A percentile compares a stretch with the other conserved stretches of the same genome.
These are phyloP conservation scores for Agarophyton chilense DNA, from an alignment of 23 red algal genomes.

Conservation along the genomic window DNA sequence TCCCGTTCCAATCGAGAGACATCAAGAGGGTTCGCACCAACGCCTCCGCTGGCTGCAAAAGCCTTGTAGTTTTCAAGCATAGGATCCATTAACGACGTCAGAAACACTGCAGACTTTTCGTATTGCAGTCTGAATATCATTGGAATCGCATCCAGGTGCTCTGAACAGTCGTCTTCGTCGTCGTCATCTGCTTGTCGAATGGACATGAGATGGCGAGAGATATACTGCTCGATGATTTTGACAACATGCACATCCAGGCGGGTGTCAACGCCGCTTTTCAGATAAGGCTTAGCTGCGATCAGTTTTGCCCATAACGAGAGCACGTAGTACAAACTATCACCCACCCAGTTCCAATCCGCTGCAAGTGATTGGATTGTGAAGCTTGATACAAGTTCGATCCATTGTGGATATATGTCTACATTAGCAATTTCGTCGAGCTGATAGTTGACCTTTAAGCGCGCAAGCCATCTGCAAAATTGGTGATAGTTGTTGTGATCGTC, in stretches of 20 bases:
- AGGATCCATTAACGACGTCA: slow-evolving; percentile 71
- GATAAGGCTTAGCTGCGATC: slow-evolving; percentile 72
- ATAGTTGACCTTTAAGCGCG: slow-evolving; percentile 89
- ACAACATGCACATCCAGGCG: slow-evolving; percentile 68
- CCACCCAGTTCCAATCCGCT: slow-evolving; percentile 82
- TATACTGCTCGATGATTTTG: slow-evolving; percentile 83
- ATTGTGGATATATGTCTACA: slow-evolving; percentile 68
- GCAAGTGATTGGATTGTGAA: slow-evolving; percentile 81
- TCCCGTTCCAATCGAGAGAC: slow-evolving; percentile 73
- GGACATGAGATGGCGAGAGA: slow-evolving; percentile 59
- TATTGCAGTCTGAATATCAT: slow-evolving; percentile 83
- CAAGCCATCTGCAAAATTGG: slow-evolving; percentile 90
- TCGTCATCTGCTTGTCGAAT: slow-evolving; percentile 60
- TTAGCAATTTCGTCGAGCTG: slow-evolving; percentile 79
- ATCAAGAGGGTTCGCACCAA: slow-evolving; percentile 60
- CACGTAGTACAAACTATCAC: slow-evolving; percentile 79
- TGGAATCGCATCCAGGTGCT: slow-evolving; percentile 83
- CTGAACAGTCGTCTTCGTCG: slow-evolving; percentile 76
- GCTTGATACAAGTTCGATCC: slow-evolving; percentile 79
- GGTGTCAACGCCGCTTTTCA: slow-evolving; percentile 65
- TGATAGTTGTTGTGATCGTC: slow-evolving; percentile 87
- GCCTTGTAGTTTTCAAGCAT: slow-evolving; percentile 84
- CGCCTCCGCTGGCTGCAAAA: slow-evolving; percentile 66
- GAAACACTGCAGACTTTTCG: slow-evolving; percentile 75
- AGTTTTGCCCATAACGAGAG: slow-evolving; percentile 76